Evolutionary conservation across 805 yeast genomes (phyloP), one percentile per base, ranked within the genome.

Genomic region (Metschnikowia vanudenii): DNA sequence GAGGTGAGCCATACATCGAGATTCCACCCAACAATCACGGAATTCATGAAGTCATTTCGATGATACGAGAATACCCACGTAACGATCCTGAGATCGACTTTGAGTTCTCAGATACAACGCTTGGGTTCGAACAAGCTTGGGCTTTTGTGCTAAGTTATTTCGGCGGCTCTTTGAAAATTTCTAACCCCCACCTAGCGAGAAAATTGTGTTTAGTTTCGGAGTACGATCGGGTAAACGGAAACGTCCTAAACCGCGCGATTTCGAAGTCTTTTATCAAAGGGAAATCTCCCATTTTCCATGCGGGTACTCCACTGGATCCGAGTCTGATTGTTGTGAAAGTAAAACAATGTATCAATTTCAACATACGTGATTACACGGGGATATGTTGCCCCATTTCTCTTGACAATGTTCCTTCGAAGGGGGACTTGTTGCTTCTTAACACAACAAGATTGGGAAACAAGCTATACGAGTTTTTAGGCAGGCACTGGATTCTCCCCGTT

Each of bases 111-210:
- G 79, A 76, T 43, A 56, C 60, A 19, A 58, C 60, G 4, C 56
- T 73, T 3, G 85, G 85, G 2, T 79, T 78, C 51, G 87, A 81
- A 53, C 79, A 78, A 43, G 74, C 70, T 0, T 76, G 82, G 77
- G 61, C 71, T 2, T 65, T 66, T 4, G 52, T 78, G 3, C 55
- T 59, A 13, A 51, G 53, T 26, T 52, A 48, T 28, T 58, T 65
- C 31, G 61, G 64, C 0, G 53, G 53, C n/a, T 20, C 47, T 2
- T 37, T 45, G 26, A 29, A 40, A 2, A 46, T 51, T 3, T 43
- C 22, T 1, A 49, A 45, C 16, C 18, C 13, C 11, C 24, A 31
- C 5, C 31, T 55, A 4, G 12, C 20, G 11, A 22, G 20, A 2
- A 39, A 45, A 13, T 16, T 51, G 10, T 11, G 19, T 4, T 22